Evolutionary conservation across 805 yeast species (phyloP).

Genomic region (Yamadazyma phyllophila): DNA sequence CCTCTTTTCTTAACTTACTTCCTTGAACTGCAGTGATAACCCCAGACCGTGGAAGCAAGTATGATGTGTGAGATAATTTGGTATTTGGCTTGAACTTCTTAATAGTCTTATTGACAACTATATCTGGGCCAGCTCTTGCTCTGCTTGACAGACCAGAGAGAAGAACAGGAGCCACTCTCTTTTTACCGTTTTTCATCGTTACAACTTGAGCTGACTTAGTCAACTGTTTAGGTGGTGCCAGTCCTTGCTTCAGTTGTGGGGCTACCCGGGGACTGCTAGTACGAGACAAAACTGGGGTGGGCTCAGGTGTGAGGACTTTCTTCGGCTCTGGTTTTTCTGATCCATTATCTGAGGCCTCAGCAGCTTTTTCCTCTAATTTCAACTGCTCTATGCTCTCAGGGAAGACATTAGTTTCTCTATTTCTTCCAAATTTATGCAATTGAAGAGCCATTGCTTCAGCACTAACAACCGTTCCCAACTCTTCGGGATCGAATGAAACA

Average conservation of each 20-base stretch:
- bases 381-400: constrained; percentile 87
- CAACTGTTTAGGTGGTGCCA: constrained; percentile 1
- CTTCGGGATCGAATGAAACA: constrained; percentile 59
- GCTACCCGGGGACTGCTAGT: background rate
- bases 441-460: constrained; percentile 64
- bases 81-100: constrained; percentile 23
- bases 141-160: constrained; percentile 42
- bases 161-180: constrained; percentile 69
- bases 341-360: background rate
- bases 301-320: constrained; percentile 7
- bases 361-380: constrained; percentile 55
- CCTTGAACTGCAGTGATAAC: constrained; percentile 65
- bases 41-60: constrained; percentile 60
- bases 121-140: constrained; percentile 1
- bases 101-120: constrained; percentile 7
- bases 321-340: background rate
- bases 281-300: background rate
- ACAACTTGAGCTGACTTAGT: constrained; percentile 39
- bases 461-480: constrained; percentile 63
- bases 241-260: constrained; percentile 1
- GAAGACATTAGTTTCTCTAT: constrained; percentile 75
- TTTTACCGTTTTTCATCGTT: constrained; percentile 70
- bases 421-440: constrained; percentile 82
- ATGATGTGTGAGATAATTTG: constrained; percentile 44
- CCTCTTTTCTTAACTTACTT: constrained; percentile 26